A percentile compares a stretch with the other conserved stretches of the same genome.
phyloP scores from a whole-genome alignment of 768 basidiomycete genomes.

The Tulasnella sp. region DNA sequence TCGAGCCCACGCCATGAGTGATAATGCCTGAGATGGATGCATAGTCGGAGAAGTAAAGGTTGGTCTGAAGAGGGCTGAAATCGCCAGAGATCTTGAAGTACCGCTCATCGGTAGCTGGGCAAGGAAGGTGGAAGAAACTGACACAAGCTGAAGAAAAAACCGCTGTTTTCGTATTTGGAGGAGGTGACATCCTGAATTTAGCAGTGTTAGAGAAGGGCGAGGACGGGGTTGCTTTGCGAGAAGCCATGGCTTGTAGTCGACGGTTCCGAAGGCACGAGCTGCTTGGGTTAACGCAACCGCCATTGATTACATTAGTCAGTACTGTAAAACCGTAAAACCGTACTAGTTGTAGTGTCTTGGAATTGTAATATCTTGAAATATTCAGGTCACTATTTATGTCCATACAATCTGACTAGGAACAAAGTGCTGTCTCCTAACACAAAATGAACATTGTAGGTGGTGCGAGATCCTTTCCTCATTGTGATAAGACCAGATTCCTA shows the following conservation, averaged over 20 bases:
- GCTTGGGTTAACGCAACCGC: too few species aligned
- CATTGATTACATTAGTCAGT: too few species aligned
- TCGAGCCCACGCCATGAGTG: slow-evolving; percentile 96
- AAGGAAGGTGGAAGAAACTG: slow-evolving; percentile 54
- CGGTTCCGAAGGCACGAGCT: slow-evolving; percentile 72
- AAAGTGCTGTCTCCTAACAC: too few species aligned
- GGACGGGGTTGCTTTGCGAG: slow-evolving; percentile 84
- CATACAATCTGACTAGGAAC: too few species aligned
- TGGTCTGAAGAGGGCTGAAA: slow-evolving; percentile 97
- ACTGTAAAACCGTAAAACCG: too few species aligned
- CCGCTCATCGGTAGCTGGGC: slow-evolving; percentile 83
- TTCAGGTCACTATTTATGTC: too few species aligned
- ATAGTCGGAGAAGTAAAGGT: slow-evolving; percentile 94
- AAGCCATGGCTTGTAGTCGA: slow-evolving; percentile 81
- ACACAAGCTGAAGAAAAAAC: slow-evolving; percentile 68
- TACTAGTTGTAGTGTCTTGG: too few species aligned
- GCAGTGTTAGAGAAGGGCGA: slow-evolving; percentile 86
- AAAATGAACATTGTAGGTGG: too few species aligned
- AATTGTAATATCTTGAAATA: too few species aligned
- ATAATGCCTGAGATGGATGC: slow-evolving; percentile 92
- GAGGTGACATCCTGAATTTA: slow-evolving; percentile 67
- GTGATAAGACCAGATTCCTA: too few species aligned
- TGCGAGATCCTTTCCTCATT: too few species aligned
- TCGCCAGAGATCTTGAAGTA: slow-evolving; percentile 95
- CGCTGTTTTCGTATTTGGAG: slow-evolving; percentile 68